Evolutionary conservation across 140 eudicot genomes (phyloP).

Genomic region (Erigeron philadelphicus): DNA sequence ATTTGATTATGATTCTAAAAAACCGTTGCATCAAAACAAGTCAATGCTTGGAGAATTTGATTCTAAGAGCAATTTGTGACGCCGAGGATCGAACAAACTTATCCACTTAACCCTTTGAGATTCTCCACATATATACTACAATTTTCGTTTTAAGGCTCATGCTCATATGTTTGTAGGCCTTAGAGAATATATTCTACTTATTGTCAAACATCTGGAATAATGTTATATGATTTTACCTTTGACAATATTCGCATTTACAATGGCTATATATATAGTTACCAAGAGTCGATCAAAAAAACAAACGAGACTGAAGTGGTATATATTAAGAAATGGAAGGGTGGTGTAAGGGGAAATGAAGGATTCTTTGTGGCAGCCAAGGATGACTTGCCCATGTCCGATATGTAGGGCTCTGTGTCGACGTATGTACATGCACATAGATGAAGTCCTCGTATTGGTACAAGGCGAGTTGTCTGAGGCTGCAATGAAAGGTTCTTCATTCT

Average conservation of each 20-base stretch:
- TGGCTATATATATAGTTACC: not conserved
- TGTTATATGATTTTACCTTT: not conserved
- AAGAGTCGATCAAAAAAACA: not conserved
- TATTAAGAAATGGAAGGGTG: not conserved
- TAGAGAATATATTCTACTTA: not conserved
- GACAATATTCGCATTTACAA: not conserved
- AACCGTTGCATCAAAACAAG: not conserved
- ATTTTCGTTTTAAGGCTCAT: too few relatives aligned
- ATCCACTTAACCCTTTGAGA: not conserved
- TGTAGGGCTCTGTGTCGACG: not conserved
- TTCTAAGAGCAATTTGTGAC: not conserved
- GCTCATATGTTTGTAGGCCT: too few relatives aligned
- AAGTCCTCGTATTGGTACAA: not conserved
- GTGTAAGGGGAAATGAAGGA: not conserved
- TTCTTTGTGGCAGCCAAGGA: not conserved
- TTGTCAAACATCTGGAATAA: not conserved
- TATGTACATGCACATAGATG: not conserved
- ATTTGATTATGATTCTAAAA: not conserved
- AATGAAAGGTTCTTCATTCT: not conserved
- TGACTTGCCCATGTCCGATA: not conserved
- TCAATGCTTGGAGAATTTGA: not conserved
- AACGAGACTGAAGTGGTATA: not conserved
- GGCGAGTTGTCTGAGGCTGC: not conserved
- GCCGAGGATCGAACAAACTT: not conserved
- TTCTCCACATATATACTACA: not conserved